Percentiles rank a stretch among this genome's conserved stretches.
Conservation (phyloP, 805 yeast species). For the Pichia ethanolica region DNA sequence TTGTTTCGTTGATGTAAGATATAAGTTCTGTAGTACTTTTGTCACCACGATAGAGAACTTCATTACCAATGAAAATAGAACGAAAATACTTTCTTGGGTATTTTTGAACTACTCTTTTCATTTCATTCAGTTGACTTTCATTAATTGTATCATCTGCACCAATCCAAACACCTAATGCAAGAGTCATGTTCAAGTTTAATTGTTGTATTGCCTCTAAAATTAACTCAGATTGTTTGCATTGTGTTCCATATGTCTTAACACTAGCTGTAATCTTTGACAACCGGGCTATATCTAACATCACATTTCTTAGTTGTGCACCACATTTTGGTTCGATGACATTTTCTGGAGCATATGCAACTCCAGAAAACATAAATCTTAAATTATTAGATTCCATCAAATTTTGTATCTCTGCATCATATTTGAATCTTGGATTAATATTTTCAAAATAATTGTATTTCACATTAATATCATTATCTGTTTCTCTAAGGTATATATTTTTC, state of each 20-base stretch:
- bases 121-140: conserved; percentile 35
- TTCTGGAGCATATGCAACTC: conserved; percentile 54
- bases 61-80: conserved; percentile 53
- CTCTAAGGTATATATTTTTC: background rate
- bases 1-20: conserved; percentile 36
- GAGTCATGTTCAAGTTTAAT: conserved; percentile 44
- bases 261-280: conserved; percentile 53
- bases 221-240: conserved; percentile 48
- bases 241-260: conserved; percentile 52
- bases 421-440: conserved; percentile 29
- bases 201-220: conserved; percentile 47
- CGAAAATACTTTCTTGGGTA: conserved; percentile 44
- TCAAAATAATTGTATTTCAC: conserved; percentile 13
- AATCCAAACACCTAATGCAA: conserved; percentile 61
- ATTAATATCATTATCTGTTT: background rate
- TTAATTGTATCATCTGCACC: conserved; percentile 40
- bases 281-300: conserved; percentile 47
- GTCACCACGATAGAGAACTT: conserved; percentile 51
- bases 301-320: conserved; percentile 40
- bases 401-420: conserved; percentile 29
- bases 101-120: conserved; percentile 34
- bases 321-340: conserved; percentile 45
- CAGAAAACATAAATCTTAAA: conserved; percentile 39
- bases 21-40: conserved; percentile 32
- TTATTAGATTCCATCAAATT: conserved; percentile 30